phyloP scores from a whole-genome alignment of 2,329 filamentous ascomycete genomes.

The Ophiostoma pallidulum region DNA sequence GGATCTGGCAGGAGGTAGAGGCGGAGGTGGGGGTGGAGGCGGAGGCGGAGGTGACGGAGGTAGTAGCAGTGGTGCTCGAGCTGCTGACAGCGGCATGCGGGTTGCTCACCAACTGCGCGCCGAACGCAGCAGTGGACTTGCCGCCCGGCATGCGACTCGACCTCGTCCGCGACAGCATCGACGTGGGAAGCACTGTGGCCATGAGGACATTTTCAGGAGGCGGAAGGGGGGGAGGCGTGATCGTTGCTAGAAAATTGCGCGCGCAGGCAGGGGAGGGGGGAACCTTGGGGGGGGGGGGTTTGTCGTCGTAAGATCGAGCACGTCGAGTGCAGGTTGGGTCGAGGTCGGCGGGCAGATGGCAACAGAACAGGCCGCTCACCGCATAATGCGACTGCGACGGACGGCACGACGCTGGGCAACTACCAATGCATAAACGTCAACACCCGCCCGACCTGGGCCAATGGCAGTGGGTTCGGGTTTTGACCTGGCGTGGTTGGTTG shows the following conservation, averaged over 20 bases:
- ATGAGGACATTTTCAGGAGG: constrained; percentile 12
- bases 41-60: neutral
- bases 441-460: no score
- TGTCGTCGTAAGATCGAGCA: neutral
- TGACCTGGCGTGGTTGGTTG: no score
- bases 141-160: constrained; percentile 18
- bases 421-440: no score
- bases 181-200: constrained; percentile 12
- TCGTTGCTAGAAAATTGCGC: no score
- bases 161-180: constrained; percentile 19
- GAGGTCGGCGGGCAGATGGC: no score
- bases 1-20: neutral
- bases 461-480: no score
- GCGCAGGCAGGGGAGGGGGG: no score
- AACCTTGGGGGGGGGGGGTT: no score
- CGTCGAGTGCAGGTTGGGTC: neutral
- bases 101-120: neutral
- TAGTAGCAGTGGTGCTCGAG: neutral
- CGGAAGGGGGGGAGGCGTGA: neutral
- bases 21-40: neutral
- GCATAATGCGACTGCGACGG: no score
- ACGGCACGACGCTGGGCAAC: no score
- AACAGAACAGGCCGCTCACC: no score
- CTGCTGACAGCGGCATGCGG: neutral
- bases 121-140: constrained; percentile 6